These are phyloP conservation scores for Dothistroma septosporum DNA, from an alignment of 2,329 filamentous ascomycete species.

Conservation along the genomic window DNA sequence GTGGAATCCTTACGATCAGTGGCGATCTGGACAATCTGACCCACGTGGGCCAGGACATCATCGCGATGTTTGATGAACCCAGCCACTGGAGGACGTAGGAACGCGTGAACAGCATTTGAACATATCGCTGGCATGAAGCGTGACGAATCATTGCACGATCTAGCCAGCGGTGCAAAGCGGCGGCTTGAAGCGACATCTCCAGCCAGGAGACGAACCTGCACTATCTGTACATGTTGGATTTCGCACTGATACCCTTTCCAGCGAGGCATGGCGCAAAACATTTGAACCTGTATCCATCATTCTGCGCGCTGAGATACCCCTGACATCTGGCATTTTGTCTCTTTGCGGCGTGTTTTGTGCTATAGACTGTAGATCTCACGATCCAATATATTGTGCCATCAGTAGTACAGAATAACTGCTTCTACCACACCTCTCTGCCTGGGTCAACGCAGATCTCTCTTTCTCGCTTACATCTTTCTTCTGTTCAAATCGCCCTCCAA, in stretches of 20 bases:
- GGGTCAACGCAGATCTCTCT: not conserved
- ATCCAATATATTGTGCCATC: not conserved
- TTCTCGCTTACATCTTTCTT: not conserved
- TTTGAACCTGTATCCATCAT: not conserved
- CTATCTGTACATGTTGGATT: not conserved
- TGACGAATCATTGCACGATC: not conserved
- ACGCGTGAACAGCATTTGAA: not conserved
- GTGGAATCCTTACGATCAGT: slow-evolving; percentile 33
- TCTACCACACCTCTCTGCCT: not conserved
- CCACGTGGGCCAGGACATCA: not conserved
- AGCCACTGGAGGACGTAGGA: not conserved
- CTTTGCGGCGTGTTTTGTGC: not conserved
- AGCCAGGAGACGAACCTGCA: not conserved
- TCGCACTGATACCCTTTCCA: slow-evolving; percentile 3
- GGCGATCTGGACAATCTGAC: slow-evolving; percentile 12
- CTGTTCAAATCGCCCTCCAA: not conserved
- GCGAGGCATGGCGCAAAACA: slow-evolving; percentile 2
- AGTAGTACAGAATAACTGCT: not conserved
- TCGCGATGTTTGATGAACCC: not conserved
- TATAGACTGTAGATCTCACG: slow-evolving; percentile 4
- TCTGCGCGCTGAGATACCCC: slow-evolving; percentile 6
- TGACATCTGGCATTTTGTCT: not conserved
- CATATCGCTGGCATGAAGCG: not conserved
- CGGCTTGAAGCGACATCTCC: not conserved
- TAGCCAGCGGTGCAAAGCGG: not conserved